A percentile compares a stretch with the other conserved stretches of the same genome.
phyloP scores from a whole-genome alignment of 2,329 filamentous ascomycete species.

The Sclerotinia nivalis region DNA sequence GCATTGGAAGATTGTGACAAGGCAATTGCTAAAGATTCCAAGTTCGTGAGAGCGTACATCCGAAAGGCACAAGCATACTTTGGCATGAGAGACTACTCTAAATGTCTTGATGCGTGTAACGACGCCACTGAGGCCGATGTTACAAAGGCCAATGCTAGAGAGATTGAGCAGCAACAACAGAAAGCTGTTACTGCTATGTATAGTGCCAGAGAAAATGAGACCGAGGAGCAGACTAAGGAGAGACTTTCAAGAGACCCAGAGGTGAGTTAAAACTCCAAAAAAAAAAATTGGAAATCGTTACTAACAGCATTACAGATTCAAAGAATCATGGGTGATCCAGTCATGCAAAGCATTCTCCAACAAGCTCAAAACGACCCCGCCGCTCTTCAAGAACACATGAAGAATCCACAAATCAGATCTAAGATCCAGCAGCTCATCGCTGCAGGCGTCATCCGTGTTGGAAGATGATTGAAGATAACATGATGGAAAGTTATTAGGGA shows the following conservation, averaged over 20 bases:
- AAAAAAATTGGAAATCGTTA: no score
- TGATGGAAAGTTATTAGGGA: not conserved
- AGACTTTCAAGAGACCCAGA: slow-evolving; percentile 88
- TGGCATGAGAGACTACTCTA: slow-evolving; percentile 97
- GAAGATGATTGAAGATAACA: slow-evolving; percentile 43
- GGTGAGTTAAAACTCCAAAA: slow-evolving; percentile 54
- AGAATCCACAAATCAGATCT: slow-evolving; percentile 77
- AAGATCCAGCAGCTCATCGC: slow-evolving; percentile 69
- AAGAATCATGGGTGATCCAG: slow-evolving; percentile 86
- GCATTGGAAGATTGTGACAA: slow-evolving; percentile 90
- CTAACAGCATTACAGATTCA: slow-evolving; percentile 61
- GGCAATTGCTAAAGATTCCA: slow-evolving; percentile 86
- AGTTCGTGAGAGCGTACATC: slow-evolving; percentile 94
- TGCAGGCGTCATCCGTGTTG: slow-evolving; percentile 85
- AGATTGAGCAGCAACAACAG: slow-evolving; percentile 92
- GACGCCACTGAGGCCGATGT: slow-evolving; percentile 78
- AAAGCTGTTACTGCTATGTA: slow-evolving; percentile 93
- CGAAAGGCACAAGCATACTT: slow-evolving; percentile 94
- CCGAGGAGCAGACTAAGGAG: slow-evolving; percentile 92
- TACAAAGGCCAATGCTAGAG: slow-evolving; percentile 75
- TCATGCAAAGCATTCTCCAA: slow-evolving; percentile 97
- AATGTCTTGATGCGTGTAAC: slow-evolving; percentile 84
- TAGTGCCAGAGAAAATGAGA: slow-evolving; percentile 86
- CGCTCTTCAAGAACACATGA: slow-evolving; percentile 95
- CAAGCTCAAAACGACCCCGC: slow-evolving; percentile 93